Conservation (phyloP, 257 asterid species). For the Verbena officinalis region DNA sequence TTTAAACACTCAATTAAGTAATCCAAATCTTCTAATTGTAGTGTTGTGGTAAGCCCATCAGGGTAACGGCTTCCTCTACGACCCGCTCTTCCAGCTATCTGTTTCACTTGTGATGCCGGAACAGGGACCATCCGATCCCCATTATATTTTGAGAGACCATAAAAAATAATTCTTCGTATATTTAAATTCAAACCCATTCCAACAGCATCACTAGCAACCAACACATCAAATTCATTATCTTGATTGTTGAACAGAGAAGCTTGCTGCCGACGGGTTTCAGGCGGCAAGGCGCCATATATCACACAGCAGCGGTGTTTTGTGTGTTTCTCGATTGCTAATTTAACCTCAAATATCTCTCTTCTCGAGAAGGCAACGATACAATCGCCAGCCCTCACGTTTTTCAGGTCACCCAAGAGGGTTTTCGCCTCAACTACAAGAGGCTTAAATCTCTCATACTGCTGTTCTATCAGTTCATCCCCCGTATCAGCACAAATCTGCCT, state of each 20-base stretch:
- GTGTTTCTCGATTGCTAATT: conserved; percentile 78
- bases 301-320: conserved; percentile 91
- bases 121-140: conserved; percentile 86
- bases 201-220: conserved; percentile 97
- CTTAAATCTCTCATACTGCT: conserved; percentile 76
- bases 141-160: conserved; percentile 69
- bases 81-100: conserved; percentile 97
- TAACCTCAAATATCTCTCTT: conserved; percentile 91
- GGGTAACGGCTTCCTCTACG: conserved; percentile 94
- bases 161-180: conserved; percentile 76
- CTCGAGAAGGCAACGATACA: conserved; percentile 96
- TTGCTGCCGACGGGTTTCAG: conserved; percentile 93
- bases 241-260: conserved; percentile 81
- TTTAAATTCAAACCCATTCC: conserved; percentile 98
- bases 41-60: conserved; percentile 85
- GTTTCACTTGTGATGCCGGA: conserved; percentile 91
- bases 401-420: conserved; percentile 80
- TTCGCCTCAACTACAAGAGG: conserved; percentile 94
- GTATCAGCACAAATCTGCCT: conserved; percentile 69
- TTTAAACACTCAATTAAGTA: conserved; percentile 82
- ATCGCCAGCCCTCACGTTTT: conserved; percentile 83
- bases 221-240: conserved; percentile 67
- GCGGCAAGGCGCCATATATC: conserved; percentile 93
- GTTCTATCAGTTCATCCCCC: conserved; percentile 85
- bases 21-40: conserved; percentile 74